Conservation (phyloP, 169 alveolate species). For the Theileria sp. region DNA sequence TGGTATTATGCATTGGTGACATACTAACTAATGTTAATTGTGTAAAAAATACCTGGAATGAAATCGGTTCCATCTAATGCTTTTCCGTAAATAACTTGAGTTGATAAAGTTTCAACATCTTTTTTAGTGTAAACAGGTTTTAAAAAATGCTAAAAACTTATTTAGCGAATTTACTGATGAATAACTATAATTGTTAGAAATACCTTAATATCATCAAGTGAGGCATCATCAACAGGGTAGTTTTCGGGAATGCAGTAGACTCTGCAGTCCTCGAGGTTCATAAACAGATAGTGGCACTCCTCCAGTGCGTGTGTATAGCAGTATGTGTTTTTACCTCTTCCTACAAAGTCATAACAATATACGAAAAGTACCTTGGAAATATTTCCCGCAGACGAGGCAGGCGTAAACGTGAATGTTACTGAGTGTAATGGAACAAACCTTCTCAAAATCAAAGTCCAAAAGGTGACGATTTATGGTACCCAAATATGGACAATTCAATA, state of each 20-base stretch:
- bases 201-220: slow-evolving; percentile 90
- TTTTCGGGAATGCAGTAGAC: slow-evolving; percentile 96
- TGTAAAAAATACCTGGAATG: slow-evolving; percentile 82
- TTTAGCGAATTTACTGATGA: slow-evolving; percentile 33
- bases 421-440: slow-evolving; percentile 93
- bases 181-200: slow-evolving; percentile 61
- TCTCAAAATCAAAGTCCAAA: slow-evolving; percentile 97
- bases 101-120: slow-evolving; percentile 70
- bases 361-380: slow-evolving; percentile 87
- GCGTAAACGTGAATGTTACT: slow-evolving; percentile 94
- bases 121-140: slow-evolving; percentile 79
- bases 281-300: slow-evolving; percentile 92
- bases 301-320: slow-evolving; percentile 95
- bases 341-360: slow-evolving; percentile 30
- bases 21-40: too few relatives aligned
- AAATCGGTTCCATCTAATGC: slow-evolving; percentile 93
- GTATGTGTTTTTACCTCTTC: slow-evolving; percentile 91
- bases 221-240: slow-evolving; percentile 92
- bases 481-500: slow-evolving; percentile 89
- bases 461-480: slow-evolving; percentile 92
- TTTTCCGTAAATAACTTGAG: slow-evolving; percentile 80
- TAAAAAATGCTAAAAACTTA: slow-evolving; percentile 33
- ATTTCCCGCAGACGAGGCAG: slow-evolving; percentile 96
- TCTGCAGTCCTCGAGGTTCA: slow-evolving; percentile 86
- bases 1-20: too few relatives aligned